Conservation (phyloP, 169 alveolate genomes). For the Plasmodium vivax region DNA sequence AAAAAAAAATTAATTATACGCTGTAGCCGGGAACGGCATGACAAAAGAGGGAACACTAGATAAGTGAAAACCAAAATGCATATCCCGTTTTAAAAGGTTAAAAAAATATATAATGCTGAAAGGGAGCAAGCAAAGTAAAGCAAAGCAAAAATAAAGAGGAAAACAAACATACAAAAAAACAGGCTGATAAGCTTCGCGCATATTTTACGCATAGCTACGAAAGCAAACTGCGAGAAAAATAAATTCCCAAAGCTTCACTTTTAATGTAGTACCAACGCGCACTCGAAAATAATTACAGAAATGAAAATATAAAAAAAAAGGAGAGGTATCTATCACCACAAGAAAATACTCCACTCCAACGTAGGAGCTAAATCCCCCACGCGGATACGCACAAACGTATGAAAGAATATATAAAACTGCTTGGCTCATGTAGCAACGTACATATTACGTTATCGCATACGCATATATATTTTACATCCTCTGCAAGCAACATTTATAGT, state of each 20-base stretch:
- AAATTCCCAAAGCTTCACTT: not conserved
- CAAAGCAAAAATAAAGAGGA: not conserved
- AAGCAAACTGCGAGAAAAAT: not conserved
- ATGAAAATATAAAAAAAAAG: no score
- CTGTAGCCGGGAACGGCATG: not conserved
- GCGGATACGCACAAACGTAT: not conserved
- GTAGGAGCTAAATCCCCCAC: not conserved
- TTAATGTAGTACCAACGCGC: not conserved
- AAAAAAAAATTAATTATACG: not conserved
- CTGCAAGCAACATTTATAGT: not conserved
- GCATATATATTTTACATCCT: not conserved
- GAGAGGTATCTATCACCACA: not conserved
- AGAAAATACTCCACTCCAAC: no score
- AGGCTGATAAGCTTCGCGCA: not conserved
- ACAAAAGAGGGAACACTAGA: not conserved
- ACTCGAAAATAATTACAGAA: not conserved
- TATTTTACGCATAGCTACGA: not conserved
- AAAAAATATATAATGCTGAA: not conserved
- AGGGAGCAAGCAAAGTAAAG: not conserved
- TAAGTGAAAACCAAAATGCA: not conserved
- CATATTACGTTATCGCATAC: not conserved
- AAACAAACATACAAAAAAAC: not conserved
- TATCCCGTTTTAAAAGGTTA: not conserved
- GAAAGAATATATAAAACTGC: not conserved
- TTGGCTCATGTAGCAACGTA: not conserved